These are phyloP conservation scores for Bryum argenteum DNA, from an alignment of 225 moss, liverwort and hornwort species.

Conservation along the genomic window DNA sequence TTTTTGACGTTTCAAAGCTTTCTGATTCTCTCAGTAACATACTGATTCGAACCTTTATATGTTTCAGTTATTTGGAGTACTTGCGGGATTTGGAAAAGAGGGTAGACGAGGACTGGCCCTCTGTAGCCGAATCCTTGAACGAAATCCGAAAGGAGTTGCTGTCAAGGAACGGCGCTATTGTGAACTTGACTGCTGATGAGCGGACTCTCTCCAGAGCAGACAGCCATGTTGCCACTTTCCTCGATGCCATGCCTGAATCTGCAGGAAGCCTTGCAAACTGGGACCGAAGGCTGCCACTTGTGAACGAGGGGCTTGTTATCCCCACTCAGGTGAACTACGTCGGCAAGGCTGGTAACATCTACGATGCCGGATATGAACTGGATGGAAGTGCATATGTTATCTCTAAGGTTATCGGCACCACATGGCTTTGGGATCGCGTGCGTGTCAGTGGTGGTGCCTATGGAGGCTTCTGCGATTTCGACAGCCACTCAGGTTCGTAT, in stretches of 20 bases:
- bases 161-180: constrained; percentile 77
- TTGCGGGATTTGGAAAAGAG: constrained; percentile 89
- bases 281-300: constrained; percentile 58
- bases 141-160: constrained; percentile 83
- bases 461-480: constrained; percentile 99
- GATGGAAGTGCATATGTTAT: constrained; percentile 94
- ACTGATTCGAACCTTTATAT: constrained; percentile 10
- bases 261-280: constrained; percentile 55
- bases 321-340: constrained; percentile 99
- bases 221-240: constrained; percentile 61
- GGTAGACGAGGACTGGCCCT: constrained; percentile 91
- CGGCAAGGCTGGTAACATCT: constrained; percentile 92
- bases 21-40: no score
- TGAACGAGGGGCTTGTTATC: constrained; percentile 88
- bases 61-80: constrained; percentile 85
- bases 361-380: constrained; percentile 80
- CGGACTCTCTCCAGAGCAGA: constrained; percentile 69
- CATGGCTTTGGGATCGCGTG: constrained; percentile 99
- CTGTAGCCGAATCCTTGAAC: constrained; percentile 77
- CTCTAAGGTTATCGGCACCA: constrained; percentile 89
- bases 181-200: constrained; percentile 93
- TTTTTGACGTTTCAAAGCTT: not conserved
- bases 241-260: constrained; percentile 75
- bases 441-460: constrained; percentile 99
- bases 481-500: constrained; percentile 84